Evolutionary conservation across 2,329 filamentous ascomycete genomes (phyloP), one percentile per base, ranked within the genome.

Genomic region (Blumeriella jaapii): DNA sequence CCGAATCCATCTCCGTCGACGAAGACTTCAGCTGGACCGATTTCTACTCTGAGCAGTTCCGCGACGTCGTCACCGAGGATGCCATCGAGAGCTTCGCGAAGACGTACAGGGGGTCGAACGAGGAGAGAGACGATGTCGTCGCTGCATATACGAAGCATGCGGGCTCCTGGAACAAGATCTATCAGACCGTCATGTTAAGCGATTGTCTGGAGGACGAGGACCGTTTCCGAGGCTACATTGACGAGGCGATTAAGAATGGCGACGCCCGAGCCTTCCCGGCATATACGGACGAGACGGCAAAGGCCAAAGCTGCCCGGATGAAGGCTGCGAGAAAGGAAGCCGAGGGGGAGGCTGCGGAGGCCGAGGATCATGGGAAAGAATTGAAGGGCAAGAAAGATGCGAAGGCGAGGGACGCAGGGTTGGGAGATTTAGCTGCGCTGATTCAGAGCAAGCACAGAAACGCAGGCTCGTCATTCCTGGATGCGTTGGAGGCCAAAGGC

Each of bases 11-110:
- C 14, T 70, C 79, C 19, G 80, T 85, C 55, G 78, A 83, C 40
- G 82, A 79, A 35, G 63, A 64, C 41, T 98, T 96, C 62, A 74
- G 84, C 64, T 98, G 91, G 91, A 68, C 73, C 35, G 78, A 82
- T 30, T 98, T 86, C 64, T 98, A 93, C 65, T 74, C 78, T 36
- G 76, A 80, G 45, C 86, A 94, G 51, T 94, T 79, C 57, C 73
- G 72, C 31, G 78, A 87, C 38, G 69, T 84, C 16, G 68, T 98
- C 32, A 86, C 75, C 12, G 63, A 68, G 3, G 76, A 83, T 41
- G 73, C 74, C 3, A 89, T 98, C 47, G 69, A 78, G 36, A 71
- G 76, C 36, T 83, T 96, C 52, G 73, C 82, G 40, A 63, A 67
- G 18, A 68, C 79, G 45, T 98, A 96, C 65, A 86, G 89, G 61